Conservation (phyloP, 2,329 filamentous ascomycete species). For the Triangularia setosa region DNA sequence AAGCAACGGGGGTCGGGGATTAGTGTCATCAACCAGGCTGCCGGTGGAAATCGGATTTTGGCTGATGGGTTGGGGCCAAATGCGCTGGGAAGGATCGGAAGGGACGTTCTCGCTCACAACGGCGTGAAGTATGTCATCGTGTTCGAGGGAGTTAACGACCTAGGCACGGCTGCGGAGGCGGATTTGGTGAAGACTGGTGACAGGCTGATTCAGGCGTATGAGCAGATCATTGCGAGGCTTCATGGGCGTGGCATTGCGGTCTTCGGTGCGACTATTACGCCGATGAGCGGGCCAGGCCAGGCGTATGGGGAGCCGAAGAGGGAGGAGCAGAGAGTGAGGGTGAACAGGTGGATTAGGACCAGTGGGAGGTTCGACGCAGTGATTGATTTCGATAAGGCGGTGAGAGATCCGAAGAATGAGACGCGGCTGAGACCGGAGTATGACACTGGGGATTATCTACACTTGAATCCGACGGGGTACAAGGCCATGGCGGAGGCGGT, state of each 20-base stretch:
- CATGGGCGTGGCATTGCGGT: constrained; percentile 50
- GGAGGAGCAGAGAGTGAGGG: constrained; percentile 49
- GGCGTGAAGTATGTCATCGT: constrained; percentile 54
- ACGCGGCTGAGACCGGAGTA: constrained; percentile 43
- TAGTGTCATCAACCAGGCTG: constrained; percentile 56
- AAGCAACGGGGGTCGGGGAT: constrained; percentile 36
- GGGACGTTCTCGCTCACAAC: constrained; percentile 55
- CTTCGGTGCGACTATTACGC: constrained; percentile 52
- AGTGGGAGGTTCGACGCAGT: constrained; percentile 56
- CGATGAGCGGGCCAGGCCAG: constrained; percentile 43
- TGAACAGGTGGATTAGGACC: constrained; percentile 57
- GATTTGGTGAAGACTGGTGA: constrained; percentile 43
- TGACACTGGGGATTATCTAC: constrained; percentile 58
- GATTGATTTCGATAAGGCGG: constrained; percentile 56
- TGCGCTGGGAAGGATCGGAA: constrained; percentile 52
- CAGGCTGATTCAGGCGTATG: constrained; percentile 49
- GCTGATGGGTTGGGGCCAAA: constrained; percentile 57
- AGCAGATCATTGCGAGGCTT: constrained; percentile 52
- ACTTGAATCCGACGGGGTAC: constrained; percentile 54
- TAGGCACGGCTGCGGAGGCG: constrained; percentile 48
- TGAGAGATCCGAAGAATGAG: constrained; percentile 46
- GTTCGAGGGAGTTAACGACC: constrained; percentile 63
- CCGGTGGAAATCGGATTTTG: constrained; percentile 60
- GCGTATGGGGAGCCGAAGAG: constrained; percentile 48
- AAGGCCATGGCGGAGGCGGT: constrained; percentile 52